Base-by-base conservation (phyloP, 345 rosid species). In the Clarkia xantiana region DNA sequence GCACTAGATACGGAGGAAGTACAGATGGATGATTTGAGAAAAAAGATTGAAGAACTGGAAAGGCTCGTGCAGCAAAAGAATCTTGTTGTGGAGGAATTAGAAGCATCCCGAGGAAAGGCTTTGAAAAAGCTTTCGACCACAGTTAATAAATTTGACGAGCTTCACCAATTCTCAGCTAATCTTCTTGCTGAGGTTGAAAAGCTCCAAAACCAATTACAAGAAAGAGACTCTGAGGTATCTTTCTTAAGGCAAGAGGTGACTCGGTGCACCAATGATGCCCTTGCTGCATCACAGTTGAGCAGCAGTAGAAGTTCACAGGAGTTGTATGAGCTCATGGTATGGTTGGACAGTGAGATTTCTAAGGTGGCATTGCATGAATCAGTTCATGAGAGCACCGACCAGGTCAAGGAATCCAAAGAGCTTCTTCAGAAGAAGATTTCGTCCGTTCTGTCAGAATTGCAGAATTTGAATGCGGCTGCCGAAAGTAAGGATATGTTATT, bases 171-270 rank as follows among this genome's bases (percentile, higher is more conserved):
- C 55, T 91, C 96, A 55, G 86, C 74, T 73, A 71, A 71, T 62
- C 86, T 90, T 54, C 78, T 90, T 8, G 60, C 70, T 36, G 91
- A 90, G 79, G 76, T 86, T 42, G 97, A 90, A 75, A 84, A 81
- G 65, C 86, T 86, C 67, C 94, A 86, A 56, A 68, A 71, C 34
- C 94, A 86, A 63, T 56, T 86, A 66, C 81, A 79, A 68, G 94
- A 91, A 60, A 84, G 87, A 47, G 93, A 84, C 73, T 62, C 75
- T 39, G 96, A 91, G 77, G 71, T 91, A 50, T 91, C 98, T 60
- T 86, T 84, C 81, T 76, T 90, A 48, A 81, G 98, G 71, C 91
- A 90, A 69, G 98, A 90, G 71, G 94, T 86, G 56, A 86, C 96
- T 19, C 79, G 94, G 71, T 86, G 89, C 67, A 84, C 94, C 55